Conservation (phyloP, 2,329 filamentous ascomycete genomes). For the Aspergillus pseudonomiae region DNA sequence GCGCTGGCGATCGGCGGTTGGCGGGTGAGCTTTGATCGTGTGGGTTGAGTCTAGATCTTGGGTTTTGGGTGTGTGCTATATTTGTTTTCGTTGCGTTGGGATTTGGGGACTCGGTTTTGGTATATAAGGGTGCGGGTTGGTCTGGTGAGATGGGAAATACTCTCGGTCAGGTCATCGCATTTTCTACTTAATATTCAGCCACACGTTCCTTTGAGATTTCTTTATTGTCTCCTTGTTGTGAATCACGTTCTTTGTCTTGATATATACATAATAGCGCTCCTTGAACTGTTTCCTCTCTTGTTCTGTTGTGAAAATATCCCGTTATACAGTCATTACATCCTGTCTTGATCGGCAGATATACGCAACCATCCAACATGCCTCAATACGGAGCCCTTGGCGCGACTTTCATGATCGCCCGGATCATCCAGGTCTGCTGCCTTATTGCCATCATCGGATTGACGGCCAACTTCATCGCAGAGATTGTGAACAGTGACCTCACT, state of each 20-base stretch:
- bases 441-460: conserved; percentile 78
- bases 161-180: background rate
- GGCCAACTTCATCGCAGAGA: conserved; percentile 78
- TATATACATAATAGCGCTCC: background rate
- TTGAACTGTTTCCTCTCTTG: background rate
- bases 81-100: background rate
- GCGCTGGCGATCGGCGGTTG: background rate
- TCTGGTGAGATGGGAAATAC: background rate
- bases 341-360: background rate
- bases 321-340: background rate
- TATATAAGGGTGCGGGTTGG: background rate
- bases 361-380: conserved; percentile 24
- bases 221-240: background rate
- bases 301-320: background rate
- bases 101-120: background rate
- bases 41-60: background rate
- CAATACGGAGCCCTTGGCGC: conserved; percentile 72
- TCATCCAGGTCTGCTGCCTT: conserved; percentile 71
- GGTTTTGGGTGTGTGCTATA: background rate
- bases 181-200: background rate
- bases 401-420: conserved; percentile 74
- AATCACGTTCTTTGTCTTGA: background rate
- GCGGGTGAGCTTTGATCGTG: background rate
- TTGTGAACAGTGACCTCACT: conserved; percentile 66
- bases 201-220: background rate